Conservation (phyloP, 2,329 filamentous ascomycete genomes). For the Chaetomiaceae sp. region DNA sequence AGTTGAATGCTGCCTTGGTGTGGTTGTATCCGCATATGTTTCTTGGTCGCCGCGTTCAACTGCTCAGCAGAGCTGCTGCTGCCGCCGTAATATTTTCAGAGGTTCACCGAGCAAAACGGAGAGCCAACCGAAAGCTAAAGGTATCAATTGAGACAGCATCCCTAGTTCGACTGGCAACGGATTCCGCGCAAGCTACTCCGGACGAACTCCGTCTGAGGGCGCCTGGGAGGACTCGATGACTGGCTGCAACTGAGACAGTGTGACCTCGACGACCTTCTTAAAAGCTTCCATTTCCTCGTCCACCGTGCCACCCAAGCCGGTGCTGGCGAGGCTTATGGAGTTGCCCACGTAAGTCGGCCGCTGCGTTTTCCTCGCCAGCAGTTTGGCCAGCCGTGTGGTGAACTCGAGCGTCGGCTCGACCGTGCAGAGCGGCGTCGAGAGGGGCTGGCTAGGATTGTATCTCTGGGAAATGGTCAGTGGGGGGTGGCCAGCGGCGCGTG, state of each 20-base stretch:
- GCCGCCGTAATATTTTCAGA: too few relatives aligned
- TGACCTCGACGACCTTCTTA: slow-evolving; percentile 63
- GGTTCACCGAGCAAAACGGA: too few relatives aligned
- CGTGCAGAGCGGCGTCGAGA: slow-evolving; percentile 74
- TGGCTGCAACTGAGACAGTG: slow-evolving; percentile 49
- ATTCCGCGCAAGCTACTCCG: not conserved
- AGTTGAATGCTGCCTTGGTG: not conserved
- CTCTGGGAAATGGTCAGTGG: slow-evolving; percentile 32
- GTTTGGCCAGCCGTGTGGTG: slow-evolving; percentile 74
- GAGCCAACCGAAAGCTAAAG: too few relatives aligned
- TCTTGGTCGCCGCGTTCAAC: too few relatives aligned
- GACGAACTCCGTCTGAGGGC: slow-evolving; percentile 18
- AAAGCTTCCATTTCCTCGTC: slow-evolving; percentile 95
- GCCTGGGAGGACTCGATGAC: slow-evolving; percentile 20
- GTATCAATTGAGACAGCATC: too few relatives aligned
- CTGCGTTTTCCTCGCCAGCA: slow-evolving; percentile 66
- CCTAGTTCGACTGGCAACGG: too few relatives aligned
- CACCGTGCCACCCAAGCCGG: slow-evolving; percentile 70
- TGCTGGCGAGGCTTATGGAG: slow-evolving; percentile 69
- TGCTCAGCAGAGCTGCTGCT: too few relatives aligned
- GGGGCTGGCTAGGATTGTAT: slow-evolving; percentile 52
- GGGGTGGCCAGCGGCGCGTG: not conserved
- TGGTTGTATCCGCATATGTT: too few relatives aligned
- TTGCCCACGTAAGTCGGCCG: slow-evolving; percentile 86
- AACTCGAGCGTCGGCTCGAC: slow-evolving; percentile 77